These are phyloP conservation scores for Kodamaea neixiangensis DNA, from an alignment of 805 yeast genomes.

Conservation along the genomic window DNA sequence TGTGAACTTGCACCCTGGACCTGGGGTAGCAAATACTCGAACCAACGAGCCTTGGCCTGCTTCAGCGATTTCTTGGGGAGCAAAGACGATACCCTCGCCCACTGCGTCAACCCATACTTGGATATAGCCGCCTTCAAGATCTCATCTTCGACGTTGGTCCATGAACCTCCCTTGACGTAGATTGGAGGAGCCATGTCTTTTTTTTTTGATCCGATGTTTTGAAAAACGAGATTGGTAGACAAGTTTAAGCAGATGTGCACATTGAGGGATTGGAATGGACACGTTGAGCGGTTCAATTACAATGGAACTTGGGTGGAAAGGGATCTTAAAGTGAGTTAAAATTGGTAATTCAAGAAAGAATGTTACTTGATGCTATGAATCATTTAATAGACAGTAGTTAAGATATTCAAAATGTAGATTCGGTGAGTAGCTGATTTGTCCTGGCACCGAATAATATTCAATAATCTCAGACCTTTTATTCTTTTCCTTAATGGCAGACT, in stretches of 20 bases:
- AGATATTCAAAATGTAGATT: too few species aligned
- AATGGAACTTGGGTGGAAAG: neutral
- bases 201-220: neutral
- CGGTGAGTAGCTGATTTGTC: too few species aligned
- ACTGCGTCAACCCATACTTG: constrained; percentile 91
- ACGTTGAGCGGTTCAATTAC: neutral
- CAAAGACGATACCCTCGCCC: constrained; percentile 90
- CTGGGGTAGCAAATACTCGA: constrained; percentile 79
- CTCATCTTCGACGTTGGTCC: constrained; percentile 88
- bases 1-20: constrained; percentile 51
- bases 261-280: neutral
- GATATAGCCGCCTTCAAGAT: constrained; percentile 87
- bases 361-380: too few species aligned
- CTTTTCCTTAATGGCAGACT: too few species aligned
- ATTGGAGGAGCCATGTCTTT: constrained; percentile 46
- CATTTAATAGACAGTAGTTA: too few species aligned
- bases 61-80: constrained; percentile 83
- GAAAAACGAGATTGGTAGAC: neutral
- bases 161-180: constrained; percentile 83
- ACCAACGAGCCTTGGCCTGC: constrained; percentile 93
- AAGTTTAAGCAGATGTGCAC: neutral
- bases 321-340: neutral
- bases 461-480: too few species aligned
- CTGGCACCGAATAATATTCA: too few species aligned
- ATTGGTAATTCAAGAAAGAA: neutral